phyloP scores from a whole-genome alignment of 73 alveolate genomes.

The Urostyla sp. region DNA sequence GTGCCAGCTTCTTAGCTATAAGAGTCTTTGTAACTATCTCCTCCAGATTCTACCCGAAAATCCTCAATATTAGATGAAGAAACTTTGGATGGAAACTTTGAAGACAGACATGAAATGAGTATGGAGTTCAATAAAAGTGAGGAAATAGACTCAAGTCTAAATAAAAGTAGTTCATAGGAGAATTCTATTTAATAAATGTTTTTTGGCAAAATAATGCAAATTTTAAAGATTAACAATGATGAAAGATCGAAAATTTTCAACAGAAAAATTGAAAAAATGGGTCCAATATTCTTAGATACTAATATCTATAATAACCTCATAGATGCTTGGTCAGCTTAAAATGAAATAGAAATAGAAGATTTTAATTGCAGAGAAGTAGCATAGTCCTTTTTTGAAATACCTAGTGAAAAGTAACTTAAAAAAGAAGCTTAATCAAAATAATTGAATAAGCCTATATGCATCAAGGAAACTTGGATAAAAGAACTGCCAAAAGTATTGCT shows the following conservation, averaged over 20 bases:
- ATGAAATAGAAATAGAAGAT: slow-evolving; percentile 56
- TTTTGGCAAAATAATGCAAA: slow-evolving; percentile 44
- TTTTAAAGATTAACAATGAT: slow-evolving; percentile 6
- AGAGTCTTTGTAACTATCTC: too few species aligned
- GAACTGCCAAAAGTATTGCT: slow-evolving; percentile 70
- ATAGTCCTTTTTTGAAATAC: slow-evolving; percentile 21
- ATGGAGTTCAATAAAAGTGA: too few species aligned
- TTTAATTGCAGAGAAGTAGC: slow-evolving; percentile 54
- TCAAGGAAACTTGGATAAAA: slow-evolving; percentile 70
- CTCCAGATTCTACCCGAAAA: too few species aligned
- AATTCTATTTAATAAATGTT: slow-evolving; percentile 36
- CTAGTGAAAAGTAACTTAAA: too few species aligned
- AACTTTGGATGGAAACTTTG: too few species aligned
- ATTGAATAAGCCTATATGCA: slow-evolving; percentile 61
- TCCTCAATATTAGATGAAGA: too few species aligned
- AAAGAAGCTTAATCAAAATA: too few species aligned
- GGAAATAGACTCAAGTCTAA: too few species aligned
- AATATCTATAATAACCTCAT: slow-evolving; percentile 62
- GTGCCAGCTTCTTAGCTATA: too few species aligned
- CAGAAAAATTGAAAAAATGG: slow-evolving; percentile 61
- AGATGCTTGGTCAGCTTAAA: slow-evolving; percentile 69
- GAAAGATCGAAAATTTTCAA: not conserved
- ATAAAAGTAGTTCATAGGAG: too few species aligned
- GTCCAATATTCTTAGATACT: slow-evolving; percentile 65
- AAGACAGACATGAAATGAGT: too few species aligned